Evolutionary conservation across 495 filamentous ascomycete species (phyloP).

Genomic region (Margaritispora aquatica): DNA sequence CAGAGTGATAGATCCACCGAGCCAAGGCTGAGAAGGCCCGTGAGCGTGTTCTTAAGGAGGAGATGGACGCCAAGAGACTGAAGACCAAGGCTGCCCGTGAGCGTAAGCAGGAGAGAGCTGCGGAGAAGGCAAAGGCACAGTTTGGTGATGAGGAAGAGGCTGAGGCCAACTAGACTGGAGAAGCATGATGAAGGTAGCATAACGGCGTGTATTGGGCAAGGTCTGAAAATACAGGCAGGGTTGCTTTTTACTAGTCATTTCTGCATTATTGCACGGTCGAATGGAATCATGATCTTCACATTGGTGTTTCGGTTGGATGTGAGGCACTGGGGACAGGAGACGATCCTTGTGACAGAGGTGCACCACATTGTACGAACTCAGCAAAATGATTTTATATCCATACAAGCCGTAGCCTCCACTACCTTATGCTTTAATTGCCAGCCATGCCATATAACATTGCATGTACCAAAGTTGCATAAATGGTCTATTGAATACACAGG

Average conservation of each 20-base stretch:
- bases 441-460: too few relatives aligned
- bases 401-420: too few relatives aligned
- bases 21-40: slow-evolving; percentile 98
- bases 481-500: too few relatives aligned
- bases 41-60: slow-evolving; percentile 90
- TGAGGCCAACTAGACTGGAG: slow-evolving; percentile 23
- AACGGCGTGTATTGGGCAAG: slow-evolving; percentile 24
- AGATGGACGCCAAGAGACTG: slow-evolving; percentile 99
- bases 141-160: slow-evolving; percentile 67
- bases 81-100: slow-evolving; percentile 99
- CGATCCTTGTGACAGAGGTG: too few relatives aligned
- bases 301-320: not conserved
- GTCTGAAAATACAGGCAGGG: slow-evolving; percentile 24
- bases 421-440: too few relatives aligned
- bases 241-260: slow-evolving; percentile 30
- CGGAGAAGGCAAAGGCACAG: slow-evolving; percentile 77
- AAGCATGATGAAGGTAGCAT: slow-evolving; percentile 21
- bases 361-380: too few relatives aligned
- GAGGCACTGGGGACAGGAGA: too few relatives aligned
- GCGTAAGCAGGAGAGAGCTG: slow-evolving; percentile 82
- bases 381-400: too few relatives aligned
- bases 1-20: slow-evolving; percentile 77
- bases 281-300: slow-evolving; percentile 49
- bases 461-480: too few relatives aligned
- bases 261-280: slow-evolving; percentile 48